Conservation (phyloP, 768 basidiomycete species). For the Suillus fuscotomentosus region DNA sequence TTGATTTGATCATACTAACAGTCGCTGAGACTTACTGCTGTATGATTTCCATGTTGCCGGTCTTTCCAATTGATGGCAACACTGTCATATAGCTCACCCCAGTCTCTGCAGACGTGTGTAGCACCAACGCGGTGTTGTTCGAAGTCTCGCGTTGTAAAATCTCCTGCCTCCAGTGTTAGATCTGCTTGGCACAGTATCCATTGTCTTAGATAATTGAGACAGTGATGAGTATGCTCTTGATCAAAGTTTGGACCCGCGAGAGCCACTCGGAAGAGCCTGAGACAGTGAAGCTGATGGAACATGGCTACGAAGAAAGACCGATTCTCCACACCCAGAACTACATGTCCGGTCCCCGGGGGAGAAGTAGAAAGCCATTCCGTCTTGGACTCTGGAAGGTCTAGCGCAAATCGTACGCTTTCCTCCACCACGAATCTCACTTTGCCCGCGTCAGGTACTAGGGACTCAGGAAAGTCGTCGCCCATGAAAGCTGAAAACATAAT, state of each 20-base stretch:
- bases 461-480: background rate
- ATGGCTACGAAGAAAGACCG: background rate
- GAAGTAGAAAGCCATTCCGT: background rate
- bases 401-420: background rate
- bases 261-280: background rate
- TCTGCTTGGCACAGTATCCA: slow-evolving; percentile 28
- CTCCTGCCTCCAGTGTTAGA: slow-evolving; percentile 27
- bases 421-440: background rate
- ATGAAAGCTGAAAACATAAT: background rate
- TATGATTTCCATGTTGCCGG: background rate
- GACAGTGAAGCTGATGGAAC: background rate
- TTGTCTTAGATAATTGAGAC: slow-evolving; percentile 38
- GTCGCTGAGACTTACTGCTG: background rate
- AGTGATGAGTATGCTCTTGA: slow-evolving; percentile 23
- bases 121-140: slow-evolving; percentile 18
- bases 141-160: slow-evolving; percentile 29
- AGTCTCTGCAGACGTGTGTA: slow-evolving; percentile 21
- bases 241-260: background rate
- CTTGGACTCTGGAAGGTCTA: background rate
- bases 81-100: slow-evolving; percentile 16
- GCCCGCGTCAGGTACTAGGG: background rate
- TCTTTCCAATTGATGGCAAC: background rate
- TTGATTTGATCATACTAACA: background rate
- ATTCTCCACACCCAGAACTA: background rate
- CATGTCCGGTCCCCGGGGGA: background rate